phyloP scores from a whole-genome alignment of 345 rosid species.

The Eucalyptus marginata region DNA sequence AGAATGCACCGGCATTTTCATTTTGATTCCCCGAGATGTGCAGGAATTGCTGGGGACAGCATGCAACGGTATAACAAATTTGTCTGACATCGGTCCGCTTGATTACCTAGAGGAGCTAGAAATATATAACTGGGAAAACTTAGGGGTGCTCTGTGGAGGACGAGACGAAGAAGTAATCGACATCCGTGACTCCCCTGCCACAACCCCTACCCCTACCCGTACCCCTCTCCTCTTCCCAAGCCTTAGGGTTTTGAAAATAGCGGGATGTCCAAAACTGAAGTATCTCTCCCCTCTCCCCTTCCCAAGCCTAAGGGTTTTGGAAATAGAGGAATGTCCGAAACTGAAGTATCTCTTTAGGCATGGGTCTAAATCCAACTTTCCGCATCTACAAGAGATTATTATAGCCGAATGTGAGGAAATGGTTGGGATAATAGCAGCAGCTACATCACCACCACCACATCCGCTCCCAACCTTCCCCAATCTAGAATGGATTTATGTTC shows the following conservation, averaged over 20 bases:
- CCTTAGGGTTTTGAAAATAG: neutral
- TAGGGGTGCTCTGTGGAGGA: neutral
- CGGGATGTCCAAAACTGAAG: rapidly evolving
- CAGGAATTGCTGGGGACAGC: too few relatives aligned
- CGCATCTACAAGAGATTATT: rapidly evolving
- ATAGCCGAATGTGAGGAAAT: rapidly evolving
- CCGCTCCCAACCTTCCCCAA: neutral
- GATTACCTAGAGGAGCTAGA: too few relatives aligned
- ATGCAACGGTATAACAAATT: too few relatives aligned
- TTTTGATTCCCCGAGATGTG: neutral
- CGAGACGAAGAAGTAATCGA: neutral
- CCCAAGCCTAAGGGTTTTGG: neutral
- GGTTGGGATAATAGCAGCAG: neutral
- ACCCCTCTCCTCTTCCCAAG: neutral
- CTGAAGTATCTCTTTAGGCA: neutral
- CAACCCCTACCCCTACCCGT: rapidly evolving
- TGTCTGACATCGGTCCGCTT: too few relatives aligned
- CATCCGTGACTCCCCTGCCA: neutral
- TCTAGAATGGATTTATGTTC: neutral
- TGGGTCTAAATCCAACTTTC: neutral
- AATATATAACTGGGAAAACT: too few relatives aligned
- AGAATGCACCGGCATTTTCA: neutral
- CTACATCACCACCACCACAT: neutral
- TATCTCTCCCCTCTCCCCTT: neutral
- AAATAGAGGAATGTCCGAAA: rapidly evolving